Percentiles rank a stretch among this genome's conserved stretches.
Evolutionary conservation across 768 basidiomycete species (phyloP).

Genomic region (Sarcomyxa edulis): DNA sequence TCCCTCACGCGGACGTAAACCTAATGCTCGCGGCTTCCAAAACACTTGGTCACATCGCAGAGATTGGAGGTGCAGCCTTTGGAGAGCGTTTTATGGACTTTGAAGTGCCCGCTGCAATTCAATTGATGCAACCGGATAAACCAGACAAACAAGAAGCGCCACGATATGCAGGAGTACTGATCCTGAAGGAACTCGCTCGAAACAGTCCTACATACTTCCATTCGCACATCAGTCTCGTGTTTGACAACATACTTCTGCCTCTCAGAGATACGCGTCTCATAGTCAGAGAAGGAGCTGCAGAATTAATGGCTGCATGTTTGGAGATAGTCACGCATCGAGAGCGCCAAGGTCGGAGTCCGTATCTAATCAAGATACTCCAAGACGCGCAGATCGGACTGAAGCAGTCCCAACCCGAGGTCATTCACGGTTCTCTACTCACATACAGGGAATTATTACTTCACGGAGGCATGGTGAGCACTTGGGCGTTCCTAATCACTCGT

Average conservation of each 20-base stretch:
- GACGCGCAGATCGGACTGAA: conserved; percentile 85
- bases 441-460: conserved; percentile 88
- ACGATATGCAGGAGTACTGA: conserved; percentile 90
- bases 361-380: conserved; percentile 76
- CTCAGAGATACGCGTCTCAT: conserved; percentile 85
- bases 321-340: conserved; percentile 80
- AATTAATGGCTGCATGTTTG: conserved; percentile 88
- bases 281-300: conserved; percentile 90
- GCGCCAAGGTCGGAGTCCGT: conserved; percentile 57
- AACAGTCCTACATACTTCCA: conserved; percentile 87
- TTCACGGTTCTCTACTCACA: conserved; percentile 89
- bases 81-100: conserved; percentile 88
- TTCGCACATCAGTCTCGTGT: conserved; percentile 79
- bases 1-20: conserved; percentile 86
- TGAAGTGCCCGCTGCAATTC: conserved; percentile 82
- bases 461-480: conserved; percentile 81
- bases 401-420: conserved; percentile 76
- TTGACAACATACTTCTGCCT: conserved; percentile 90
- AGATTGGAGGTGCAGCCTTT: conserved; percentile 76
- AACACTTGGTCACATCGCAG: conserved; percentile 82
- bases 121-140: conserved; percentile 67
- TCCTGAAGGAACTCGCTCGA: conserved; percentile 88
- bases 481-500: background rate
- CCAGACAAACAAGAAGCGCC: conserved; percentile 76
- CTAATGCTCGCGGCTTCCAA: conserved; percentile 96